These are phyloP conservation scores for Begonia masoniana DNA, from an alignment of 306 rosid species.

Conservation along the genomic window DNA sequence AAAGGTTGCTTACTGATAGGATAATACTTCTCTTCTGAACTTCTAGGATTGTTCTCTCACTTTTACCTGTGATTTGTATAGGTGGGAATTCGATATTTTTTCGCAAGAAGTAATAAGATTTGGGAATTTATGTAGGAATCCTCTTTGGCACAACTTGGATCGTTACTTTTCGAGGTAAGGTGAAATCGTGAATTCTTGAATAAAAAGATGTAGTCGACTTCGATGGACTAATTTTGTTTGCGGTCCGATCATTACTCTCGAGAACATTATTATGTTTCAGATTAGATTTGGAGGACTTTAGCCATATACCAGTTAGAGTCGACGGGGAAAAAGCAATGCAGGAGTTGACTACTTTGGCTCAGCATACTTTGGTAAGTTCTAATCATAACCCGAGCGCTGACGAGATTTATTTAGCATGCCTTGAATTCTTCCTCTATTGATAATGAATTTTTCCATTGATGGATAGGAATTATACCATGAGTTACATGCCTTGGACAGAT, in stretches of 20 bases:
- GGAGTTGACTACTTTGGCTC: slow-evolving; percentile 1
- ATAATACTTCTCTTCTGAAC: slow-evolving; percentile 5
- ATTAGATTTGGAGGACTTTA: not conserved
- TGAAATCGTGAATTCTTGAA: slow-evolving; percentile 7
- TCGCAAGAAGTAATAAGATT: slow-evolving; percentile 71
- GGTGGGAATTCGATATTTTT: slow-evolving; percentile 67
- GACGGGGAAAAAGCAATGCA: not conserved
- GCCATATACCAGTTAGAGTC: not conserved
- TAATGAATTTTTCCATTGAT: not conserved
- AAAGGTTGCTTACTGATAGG: slow-evolving; percentile 34
- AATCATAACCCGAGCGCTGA: not conserved
- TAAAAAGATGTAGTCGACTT: not conserved
- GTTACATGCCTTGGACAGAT: slow-evolving; percentile 1
- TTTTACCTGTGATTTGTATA: slow-evolving; percentile 16
- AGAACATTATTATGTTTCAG: not conserved
- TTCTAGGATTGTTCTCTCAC: slow-evolving; percentile 7
- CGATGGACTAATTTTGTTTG: too few species aligned
- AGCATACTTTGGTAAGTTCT: not conserved
- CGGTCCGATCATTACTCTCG: too few species aligned
- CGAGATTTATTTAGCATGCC: not conserved
- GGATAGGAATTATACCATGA: not conserved
- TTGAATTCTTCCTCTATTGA: not conserved
- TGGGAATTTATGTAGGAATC: slow-evolving; percentile 81
- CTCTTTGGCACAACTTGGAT: slow-evolving; percentile 79
- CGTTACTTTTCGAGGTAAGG: slow-evolving; percentile 57